Evolutionary conservation across 805 yeast species (phyloP).

Genomic region (Helenozyma baotianmanensis): DNA sequence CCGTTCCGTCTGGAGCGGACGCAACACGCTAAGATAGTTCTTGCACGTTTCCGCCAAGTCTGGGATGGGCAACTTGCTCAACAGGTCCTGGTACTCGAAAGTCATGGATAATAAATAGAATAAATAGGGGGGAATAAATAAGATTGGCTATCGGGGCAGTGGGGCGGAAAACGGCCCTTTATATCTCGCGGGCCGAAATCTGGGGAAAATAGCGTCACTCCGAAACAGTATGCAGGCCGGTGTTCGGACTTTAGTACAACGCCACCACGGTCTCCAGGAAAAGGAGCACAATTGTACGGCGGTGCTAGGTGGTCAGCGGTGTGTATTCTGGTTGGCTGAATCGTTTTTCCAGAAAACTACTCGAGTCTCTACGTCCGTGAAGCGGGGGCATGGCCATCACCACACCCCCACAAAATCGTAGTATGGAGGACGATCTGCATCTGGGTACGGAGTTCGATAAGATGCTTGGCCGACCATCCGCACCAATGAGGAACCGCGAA

Average conservation of each 20-base stretch:
- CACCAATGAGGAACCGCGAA: too few relatives aligned
- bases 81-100: constrained; percentile 53
- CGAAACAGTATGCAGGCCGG: constrained; percentile 1
- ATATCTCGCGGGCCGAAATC: constrained; percentile 12
- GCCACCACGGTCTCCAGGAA: too few relatives aligned
- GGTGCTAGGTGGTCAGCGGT: too few relatives aligned
- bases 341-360: too few relatives aligned
- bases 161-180: constrained; percentile 3
- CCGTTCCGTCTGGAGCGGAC: constrained; percentile 74
- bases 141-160: neutral
- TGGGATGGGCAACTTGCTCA: constrained; percentile 77
- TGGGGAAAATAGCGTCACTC: constrained; percentile 9
- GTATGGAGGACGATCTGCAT: too few relatives aligned
- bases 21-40: constrained; percentile 60
- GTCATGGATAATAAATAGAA: constrained; percentile 21
- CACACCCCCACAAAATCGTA: constrained; percentile 1
- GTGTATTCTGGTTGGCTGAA: too few relatives aligned
- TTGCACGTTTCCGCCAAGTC: constrained; percentile 61
- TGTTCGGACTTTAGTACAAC: constrained; percentile 8
- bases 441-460: too few relatives aligned
- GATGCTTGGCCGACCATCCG: too few relatives aligned
- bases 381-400: too few relatives aligned
- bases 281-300: too few relatives aligned
- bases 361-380: too few relatives aligned
- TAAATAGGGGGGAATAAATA: neutral